phyloP scores from a whole-genome alignment of 2,329 filamentous ascomycete genomes.

The Beauveria brongniartii region DNA sequence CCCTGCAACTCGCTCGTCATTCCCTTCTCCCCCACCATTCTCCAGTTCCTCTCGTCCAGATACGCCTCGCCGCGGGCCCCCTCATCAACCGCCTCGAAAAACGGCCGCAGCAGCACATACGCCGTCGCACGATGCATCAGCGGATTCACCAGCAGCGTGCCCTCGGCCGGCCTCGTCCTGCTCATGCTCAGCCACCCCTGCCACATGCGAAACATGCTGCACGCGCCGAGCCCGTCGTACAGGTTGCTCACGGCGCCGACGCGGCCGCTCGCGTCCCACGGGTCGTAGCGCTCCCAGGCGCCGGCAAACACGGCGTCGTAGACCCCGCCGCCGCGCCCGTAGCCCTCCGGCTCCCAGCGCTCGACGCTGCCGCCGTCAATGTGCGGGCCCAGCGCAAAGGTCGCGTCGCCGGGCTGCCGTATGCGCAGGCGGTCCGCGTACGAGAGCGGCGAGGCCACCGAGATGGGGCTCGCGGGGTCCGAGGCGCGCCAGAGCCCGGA shows the following conservation, averaged over 20 bases:
- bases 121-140: constrained; percentile 66
- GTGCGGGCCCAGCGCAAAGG: constrained; percentile 66
- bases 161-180: constrained; percentile 61
- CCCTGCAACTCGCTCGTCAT: constrained; percentile 61
- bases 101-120: constrained; percentile 75
- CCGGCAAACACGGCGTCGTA: constrained; percentile 69
- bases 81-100: constrained; percentile 52
- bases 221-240: constrained; percentile 74
- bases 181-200: constrained; percentile 87
- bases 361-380: constrained; percentile 68
- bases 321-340: constrained; percentile 51
- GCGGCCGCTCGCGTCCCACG: constrained; percentile 68
- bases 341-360: constrained; percentile 64
- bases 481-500: constrained; percentile 50
- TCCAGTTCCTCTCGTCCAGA: constrained; percentile 52
- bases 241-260: constrained; percentile 62
- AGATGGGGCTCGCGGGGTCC: constrained; percentile 39
- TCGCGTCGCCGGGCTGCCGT: constrained; percentile 59
- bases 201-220: constrained; percentile 78
- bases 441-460: constrained; percentile 46
- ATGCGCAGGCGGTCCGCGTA: constrained; percentile 70
- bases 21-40: constrained; percentile 34
- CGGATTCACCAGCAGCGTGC: constrained; percentile 76
- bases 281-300: constrained; percentile 71
- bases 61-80: constrained; percentile 23